Evolutionary conservation across 306 rosid genomes (phyloP).

Genomic region (Begonia fuchsioides): DNA sequence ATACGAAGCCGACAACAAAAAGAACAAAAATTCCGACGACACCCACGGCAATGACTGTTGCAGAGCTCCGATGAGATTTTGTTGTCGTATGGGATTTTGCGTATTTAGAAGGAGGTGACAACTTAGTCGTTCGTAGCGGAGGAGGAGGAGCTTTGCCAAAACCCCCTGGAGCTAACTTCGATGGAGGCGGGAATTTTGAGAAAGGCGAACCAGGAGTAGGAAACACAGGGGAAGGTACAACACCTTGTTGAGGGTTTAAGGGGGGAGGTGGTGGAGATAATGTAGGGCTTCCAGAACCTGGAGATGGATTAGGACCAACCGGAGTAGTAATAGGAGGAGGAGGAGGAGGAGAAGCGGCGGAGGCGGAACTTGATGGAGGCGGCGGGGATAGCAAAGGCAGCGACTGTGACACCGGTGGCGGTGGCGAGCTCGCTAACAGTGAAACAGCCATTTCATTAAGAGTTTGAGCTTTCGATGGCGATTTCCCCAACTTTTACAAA

Average conservation of each 20-base stretch:
- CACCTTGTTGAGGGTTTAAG: not conserved
- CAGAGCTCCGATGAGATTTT: slow-evolving; percentile 19
- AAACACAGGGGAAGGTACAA: not conserved
- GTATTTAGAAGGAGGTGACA: slow-evolving; percentile 1
- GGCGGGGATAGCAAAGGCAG: slow-evolving; percentile 5
- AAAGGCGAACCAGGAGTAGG: slow-evolving; percentile 6
- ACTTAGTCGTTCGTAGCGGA: slow-evolving; percentile 3
- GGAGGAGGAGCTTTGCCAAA: slow-evolving; percentile 4
- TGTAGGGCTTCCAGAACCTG: not conserved
- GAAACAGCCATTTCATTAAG: too few species aligned
- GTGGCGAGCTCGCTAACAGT: too few species aligned
- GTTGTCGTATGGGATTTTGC: not conserved
- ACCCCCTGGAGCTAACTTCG: not conserved
- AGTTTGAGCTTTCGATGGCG: not conserved
- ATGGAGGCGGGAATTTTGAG: not conserved
- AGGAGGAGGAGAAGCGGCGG: slow-evolving; percentile 6
- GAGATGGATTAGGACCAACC: not conserved
- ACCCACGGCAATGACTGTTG: too few species aligned
- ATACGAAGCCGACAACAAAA: slow-evolving; percentile 22
- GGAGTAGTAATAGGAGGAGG: too few species aligned
- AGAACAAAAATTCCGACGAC: slow-evolving; percentile 31
- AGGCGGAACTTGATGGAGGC: not conserved
- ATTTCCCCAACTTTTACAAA: not conserved
- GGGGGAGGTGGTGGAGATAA: not conserved
- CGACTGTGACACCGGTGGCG: slow-evolving; percentile 4